Evolutionary conservation across 441 rosid genomes (phyloP).

Genomic region (Capsella rubella): DNA sequence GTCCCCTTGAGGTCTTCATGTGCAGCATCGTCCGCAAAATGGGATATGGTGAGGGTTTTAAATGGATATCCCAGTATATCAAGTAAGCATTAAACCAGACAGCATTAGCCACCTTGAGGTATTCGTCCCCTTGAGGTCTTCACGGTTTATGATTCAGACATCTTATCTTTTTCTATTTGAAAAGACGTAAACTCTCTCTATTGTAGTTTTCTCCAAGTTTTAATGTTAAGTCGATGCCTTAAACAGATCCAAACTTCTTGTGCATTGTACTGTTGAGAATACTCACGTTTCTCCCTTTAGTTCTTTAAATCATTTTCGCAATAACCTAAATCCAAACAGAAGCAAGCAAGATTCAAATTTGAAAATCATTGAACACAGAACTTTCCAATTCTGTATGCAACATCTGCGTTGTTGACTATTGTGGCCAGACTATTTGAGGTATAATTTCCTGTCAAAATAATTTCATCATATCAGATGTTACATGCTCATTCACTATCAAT

Average conservation of each 20-base stretch:
- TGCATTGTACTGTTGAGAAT: not conserved
- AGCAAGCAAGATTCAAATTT: not conserved
- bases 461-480: not conserved
- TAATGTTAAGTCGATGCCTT: conserved; percentile 12
- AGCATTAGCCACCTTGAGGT: not conserved
- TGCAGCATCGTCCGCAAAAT: conserved; percentile 77
- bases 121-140: too few species aligned
- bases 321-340: not conserved
- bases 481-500: not conserved
- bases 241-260: conserved; percentile 12
- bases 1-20: conserved; percentile 77
- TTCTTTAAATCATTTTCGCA: not conserved
- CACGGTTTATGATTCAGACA: conserved; percentile 7
- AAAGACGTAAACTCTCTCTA: not conserved
- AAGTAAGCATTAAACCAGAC: conserved; percentile 18
- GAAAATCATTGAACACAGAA: not conserved
- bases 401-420: not conserved
- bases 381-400: not conserved
- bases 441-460: not conserved
- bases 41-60: conserved; percentile 82
- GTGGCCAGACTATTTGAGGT: not conserved
- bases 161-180: conserved; percentile 1
- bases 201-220: conserved; percentile 19
- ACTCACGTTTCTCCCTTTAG: not conserved
- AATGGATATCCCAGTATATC: conserved; percentile 70